Conservation (phyloP, 176 grass and related monocot species). For the Oryza rufipogon region DNA sequence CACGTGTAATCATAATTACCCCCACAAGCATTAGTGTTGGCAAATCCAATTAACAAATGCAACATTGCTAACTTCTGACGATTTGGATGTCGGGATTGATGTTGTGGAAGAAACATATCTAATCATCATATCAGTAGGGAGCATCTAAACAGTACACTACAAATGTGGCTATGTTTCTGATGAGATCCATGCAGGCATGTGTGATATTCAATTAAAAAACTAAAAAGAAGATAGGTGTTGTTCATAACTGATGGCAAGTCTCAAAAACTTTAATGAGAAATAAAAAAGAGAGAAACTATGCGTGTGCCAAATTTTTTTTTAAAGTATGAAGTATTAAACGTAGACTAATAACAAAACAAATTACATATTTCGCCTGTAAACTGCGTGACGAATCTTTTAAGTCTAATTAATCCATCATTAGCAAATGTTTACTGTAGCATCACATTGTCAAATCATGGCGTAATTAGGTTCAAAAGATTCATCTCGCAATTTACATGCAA, state of each 20-base stretch:
- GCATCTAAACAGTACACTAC: not conserved
- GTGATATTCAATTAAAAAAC: not conserved
- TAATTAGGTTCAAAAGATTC: no score
- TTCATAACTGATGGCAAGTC: not conserved
- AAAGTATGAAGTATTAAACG: no score
- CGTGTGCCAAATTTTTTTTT: no score
- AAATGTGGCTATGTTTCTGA: not conserved
- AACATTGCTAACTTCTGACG: not conserved
- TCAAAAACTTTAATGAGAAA: not conserved
- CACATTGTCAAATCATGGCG: no score
- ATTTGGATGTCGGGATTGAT: conserved; percentile 1
- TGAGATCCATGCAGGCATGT: not conserved
- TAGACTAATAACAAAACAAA: no score
- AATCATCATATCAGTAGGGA: not conserved
- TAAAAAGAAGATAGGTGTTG: not conserved
- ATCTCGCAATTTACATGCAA: no score
- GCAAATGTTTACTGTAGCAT: no score
- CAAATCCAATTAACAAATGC: conserved; percentile 18
- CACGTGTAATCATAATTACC: conserved; percentile 52
- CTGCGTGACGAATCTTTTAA: no score
- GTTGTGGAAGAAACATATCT: not conserved
- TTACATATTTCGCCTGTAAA: no score
- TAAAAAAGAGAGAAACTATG: not conserved
- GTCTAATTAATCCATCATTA: no score
- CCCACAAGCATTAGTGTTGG: conserved; percentile 22